Conservation (phyloP, 495 filamentous ascomycete species). For the Venustampulla echinocandica region DNA sequence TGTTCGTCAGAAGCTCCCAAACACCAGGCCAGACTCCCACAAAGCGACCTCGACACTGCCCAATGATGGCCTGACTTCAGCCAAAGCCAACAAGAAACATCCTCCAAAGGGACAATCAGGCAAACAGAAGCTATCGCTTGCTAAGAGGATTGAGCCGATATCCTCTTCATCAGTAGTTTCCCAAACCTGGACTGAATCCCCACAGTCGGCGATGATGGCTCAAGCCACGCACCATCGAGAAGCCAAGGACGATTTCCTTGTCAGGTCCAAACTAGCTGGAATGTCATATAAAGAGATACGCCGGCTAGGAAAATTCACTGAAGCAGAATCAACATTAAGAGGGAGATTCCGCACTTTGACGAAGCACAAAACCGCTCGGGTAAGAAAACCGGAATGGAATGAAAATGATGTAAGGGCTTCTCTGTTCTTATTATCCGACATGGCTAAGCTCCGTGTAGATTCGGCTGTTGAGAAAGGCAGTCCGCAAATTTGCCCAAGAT, state of each 20-base stretch:
- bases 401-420: slow-evolving; percentile 60
- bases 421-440: neutral
- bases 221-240: slow-evolving; percentile 15
- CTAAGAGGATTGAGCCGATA: slow-evolving; percentile 12
- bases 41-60: slow-evolving; percentile 5
- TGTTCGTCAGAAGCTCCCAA: slow-evolving; percentile 13
- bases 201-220: slow-evolving; percentile 1
- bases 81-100: slow-evolving; percentile 4
- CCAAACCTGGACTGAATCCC: neutral
- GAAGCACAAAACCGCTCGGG: slow-evolving; percentile 62
- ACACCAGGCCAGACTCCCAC: slow-evolving; percentile 1
- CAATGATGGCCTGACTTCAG: slow-evolving; percentile 5
- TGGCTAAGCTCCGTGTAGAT: slow-evolving; percentile 30
- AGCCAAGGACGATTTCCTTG: slow-evolving; percentile 54
- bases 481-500: slow-evolving; percentile 29
- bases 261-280: slow-evolving; percentile 53
- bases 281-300: slow-evolving; percentile 78
- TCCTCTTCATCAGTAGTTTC: neutral
- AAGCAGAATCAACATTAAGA: slow-evolving; percentile 82
- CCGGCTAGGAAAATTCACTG: slow-evolving; percentile 50
- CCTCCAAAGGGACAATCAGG: slow-evolving; percentile 4
- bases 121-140: neutral
- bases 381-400: slow-evolving; percentile 72
- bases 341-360: slow-evolving; percentile 73
- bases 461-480: slow-evolving; percentile 39